Conservation (phyloP, 2,329 filamentous ascomycete species). For the Thielaviopsis populi region DNA sequence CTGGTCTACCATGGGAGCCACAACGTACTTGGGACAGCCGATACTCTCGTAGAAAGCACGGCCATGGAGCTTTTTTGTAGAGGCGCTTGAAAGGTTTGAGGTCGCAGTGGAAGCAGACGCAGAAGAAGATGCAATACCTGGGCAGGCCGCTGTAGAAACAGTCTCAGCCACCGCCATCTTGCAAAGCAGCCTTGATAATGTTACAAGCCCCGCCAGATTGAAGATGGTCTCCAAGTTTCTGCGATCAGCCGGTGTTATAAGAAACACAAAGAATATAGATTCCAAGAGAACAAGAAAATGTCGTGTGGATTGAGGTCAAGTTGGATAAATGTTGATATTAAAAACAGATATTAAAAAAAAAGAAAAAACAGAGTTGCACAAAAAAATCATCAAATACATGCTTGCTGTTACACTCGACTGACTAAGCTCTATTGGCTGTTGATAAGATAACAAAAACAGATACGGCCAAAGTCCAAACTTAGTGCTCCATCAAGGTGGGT, state of each 20-base stretch:
- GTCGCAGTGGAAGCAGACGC: constrained; percentile 11
- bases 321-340: no score
- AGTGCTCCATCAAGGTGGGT: background rate
- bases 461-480: no score
- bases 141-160: background rate
- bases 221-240: background rate
- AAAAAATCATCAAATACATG: background rate
- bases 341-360: no score
- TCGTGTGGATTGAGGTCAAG: background rate
- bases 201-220: constrained; percentile 13
- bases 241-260: background rate
- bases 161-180: constrained; percentile 5
- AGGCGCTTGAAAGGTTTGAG: background rate
- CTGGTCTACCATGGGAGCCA: constrained; percentile 97
- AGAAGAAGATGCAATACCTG: background rate
- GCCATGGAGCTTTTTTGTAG: constrained; percentile 53
- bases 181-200: constrained; percentile 6
- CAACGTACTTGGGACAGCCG: constrained; percentile 74
- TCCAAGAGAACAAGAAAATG: background rate
- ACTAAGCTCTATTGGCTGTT: background rate
- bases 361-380: background rate
- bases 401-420: background rate
- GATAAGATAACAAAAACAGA: constrained; percentile 10
- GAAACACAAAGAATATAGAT: background rate
- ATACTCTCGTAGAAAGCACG: constrained; percentile 90